Conservation (phyloP, 805 yeast genomes). For the Saturnispora zaruensis region DNA sequence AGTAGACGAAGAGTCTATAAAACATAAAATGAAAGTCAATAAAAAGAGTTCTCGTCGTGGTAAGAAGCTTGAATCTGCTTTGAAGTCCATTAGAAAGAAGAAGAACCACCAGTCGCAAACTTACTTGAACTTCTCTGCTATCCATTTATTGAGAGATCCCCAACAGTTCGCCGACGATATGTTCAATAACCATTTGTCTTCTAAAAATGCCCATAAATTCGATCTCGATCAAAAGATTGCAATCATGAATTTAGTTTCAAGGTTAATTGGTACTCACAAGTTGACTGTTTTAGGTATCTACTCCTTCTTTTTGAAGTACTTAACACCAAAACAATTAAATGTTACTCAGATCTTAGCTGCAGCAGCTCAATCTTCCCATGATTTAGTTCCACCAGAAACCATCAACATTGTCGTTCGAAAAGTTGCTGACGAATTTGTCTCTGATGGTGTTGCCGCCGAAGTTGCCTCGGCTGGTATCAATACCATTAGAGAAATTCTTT, state of each 20-base stretch:
- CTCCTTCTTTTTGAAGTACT: slow-evolving; percentile 77
- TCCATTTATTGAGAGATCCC: slow-evolving; percentile 90
- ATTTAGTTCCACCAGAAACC: slow-evolving; percentile 93
- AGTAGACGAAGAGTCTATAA: slow-evolving; percentile 61
- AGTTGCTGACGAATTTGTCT: slow-evolving; percentile 93
- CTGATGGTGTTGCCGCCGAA: slow-evolving; percentile 97
- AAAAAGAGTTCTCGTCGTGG: slow-evolving; percentile 76
- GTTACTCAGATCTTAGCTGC: slow-evolving; percentile 98
- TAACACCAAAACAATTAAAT: slow-evolving; percentile 89
- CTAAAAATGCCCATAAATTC: slow-evolving; percentile 61
- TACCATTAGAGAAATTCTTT: slow-evolving; percentile 84
- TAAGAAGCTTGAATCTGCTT: slow-evolving; percentile 69
- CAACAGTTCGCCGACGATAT: slow-evolving; percentile 93
- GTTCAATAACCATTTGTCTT: slow-evolving; percentile 61
- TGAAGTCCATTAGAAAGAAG: slow-evolving; percentile 56
- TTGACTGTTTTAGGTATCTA: slow-evolving; percentile 83
- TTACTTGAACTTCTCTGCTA: slow-evolving; percentile 86
- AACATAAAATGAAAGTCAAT: slow-evolving; percentile 75
- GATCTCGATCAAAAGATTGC: slow-evolving; percentile 83
- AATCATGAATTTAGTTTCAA: slow-evolving; percentile 77
- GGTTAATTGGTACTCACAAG: slow-evolving; percentile 92
- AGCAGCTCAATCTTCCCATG: slow-evolving; percentile 93
- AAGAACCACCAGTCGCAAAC: slow-evolving; percentile 50
- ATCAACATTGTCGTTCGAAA: slow-evolving; percentile 74
- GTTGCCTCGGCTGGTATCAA: slow-evolving; percentile 98